These are phyloP conservation scores for Pythium aquatile DNA, from an alignment of 352 stramenopile species.

Conservation along the genomic window DNA sequence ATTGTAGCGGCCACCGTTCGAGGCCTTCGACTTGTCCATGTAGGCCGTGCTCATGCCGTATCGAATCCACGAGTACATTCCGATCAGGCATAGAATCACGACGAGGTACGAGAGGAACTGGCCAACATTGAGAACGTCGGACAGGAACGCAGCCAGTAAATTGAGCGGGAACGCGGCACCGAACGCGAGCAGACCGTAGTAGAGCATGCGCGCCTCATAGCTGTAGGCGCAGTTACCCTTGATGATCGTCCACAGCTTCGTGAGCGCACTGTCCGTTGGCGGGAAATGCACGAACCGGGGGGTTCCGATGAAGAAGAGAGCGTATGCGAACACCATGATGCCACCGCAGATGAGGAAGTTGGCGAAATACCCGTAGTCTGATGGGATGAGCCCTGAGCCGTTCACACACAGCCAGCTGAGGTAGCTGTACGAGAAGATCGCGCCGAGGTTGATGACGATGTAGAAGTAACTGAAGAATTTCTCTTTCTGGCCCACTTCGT, in stretches of 20 bases:
- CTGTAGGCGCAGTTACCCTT: constrained; percentile 76
- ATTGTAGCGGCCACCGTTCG: constrained; percentile 76
- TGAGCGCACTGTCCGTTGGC: constrained; percentile 71
- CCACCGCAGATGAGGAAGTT: constrained; percentile 81
- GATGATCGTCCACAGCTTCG: constrained; percentile 71
- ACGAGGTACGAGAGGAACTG: constrained; percentile 78
- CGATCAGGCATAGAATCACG: constrained; percentile 60
- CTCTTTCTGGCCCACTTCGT: constrained; percentile 75
- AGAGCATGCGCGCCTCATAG: constrained; percentile 75
- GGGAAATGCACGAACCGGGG: constrained; percentile 74
- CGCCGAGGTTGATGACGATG: constrained; percentile 90
- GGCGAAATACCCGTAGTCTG: constrained; percentile 88
- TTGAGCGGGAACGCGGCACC: constrained; percentile 65
- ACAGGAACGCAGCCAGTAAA: constrained; percentile 70
- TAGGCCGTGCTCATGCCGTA: constrained; percentile 80
- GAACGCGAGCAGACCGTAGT: constrained; percentile 73
- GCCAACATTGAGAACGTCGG: constrained; percentile 44
- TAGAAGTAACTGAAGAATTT: constrained; percentile 93
- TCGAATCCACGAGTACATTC: constrained; percentile 83
- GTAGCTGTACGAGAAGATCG: constrained; percentile 90
- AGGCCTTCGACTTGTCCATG: constrained; percentile 85
- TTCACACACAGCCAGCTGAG: constrained; percentile 88
- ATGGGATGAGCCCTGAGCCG: constrained; percentile 64
- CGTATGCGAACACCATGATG: constrained; percentile 82
- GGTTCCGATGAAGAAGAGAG: constrained; percentile 57